Evolutionary conservation across 345 rosid genomes (phyloP).

Genomic region (Crucihimalaya himalaica): DNA sequence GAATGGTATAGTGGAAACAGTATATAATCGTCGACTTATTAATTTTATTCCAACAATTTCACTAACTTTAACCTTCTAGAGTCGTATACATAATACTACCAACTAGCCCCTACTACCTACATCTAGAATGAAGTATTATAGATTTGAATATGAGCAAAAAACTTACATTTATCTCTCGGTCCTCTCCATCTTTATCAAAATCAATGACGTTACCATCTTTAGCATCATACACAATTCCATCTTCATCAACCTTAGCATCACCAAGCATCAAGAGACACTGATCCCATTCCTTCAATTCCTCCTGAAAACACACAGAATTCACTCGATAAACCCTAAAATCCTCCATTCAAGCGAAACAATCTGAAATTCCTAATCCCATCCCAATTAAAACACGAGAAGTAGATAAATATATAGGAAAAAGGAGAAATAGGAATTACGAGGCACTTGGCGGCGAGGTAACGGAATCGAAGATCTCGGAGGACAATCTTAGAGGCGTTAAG

Average conservation of each 20-base stretch:
- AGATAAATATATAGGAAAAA: not conserved
- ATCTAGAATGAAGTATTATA: not conserved
- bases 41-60: not conserved
- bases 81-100: not conserved
- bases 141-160: not conserved
- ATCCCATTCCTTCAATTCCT: conserved; percentile 97
- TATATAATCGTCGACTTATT: not conserved
- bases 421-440: conserved; percentile 48
- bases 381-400: not conserved
- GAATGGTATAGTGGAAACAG: not conserved
- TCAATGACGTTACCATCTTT: conserved; percentile 64
- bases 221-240: conserved; percentile 70
- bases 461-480: conserved; percentile 93
- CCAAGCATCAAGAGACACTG: conserved; percentile 89
- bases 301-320: conserved; percentile 46
- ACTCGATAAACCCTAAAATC: conserved; percentile 32
- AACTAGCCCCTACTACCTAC: not conserved
- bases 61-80: not conserved
- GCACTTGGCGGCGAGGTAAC: conserved; percentile 97
- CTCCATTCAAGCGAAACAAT: not conserved
- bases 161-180: conserved; percentile 87
- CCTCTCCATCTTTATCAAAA: conserved; percentile 92
- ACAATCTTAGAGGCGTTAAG: conserved; percentile 89
- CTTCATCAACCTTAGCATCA: conserved; percentile 86
- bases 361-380: not conserved